Evolutionary conservation across 768 basidiomycete genomes (phyloP).

Genomic region (Russula earlei): DNA sequence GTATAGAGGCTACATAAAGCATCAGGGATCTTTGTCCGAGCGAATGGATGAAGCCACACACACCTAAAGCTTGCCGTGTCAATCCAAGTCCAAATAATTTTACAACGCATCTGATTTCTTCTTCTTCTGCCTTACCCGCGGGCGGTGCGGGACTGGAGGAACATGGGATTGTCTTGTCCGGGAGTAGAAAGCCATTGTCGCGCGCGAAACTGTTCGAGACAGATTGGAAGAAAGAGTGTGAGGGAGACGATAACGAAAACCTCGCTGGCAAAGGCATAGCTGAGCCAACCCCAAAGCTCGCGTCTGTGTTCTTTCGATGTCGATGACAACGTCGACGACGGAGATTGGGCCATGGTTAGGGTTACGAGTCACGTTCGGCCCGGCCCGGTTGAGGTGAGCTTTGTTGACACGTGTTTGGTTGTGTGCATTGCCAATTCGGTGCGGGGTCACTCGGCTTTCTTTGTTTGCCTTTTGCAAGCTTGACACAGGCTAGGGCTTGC

Average conservation of each 20-base stretch:
- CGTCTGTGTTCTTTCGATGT: constrained; percentile 18
- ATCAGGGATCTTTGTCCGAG: constrained; percentile 2
- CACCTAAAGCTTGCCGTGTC: constrained; percentile 91
- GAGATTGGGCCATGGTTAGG: background rate
- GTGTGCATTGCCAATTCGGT: too few species aligned
- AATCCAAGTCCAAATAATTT: constrained; percentile 76
- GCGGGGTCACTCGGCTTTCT: too few species aligned
- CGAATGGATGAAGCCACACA: constrained; percentile 16
- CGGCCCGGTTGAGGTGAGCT: background rate
- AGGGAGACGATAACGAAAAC: constrained; percentile 76
- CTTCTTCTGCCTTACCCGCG: constrained; percentile 21
- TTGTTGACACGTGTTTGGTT: constrained; percentile 4
- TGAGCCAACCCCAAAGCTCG: constrained; percentile 64
- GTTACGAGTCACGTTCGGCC: background rate
- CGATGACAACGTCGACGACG: background rate
- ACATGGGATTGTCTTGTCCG: constrained; percentile 59
- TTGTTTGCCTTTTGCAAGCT: too few species aligned
- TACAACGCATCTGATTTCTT: constrained; percentile 59
- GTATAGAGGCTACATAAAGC: constrained; percentile 60
- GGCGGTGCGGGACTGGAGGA: constrained; percentile 11
- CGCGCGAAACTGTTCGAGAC: constrained; percentile 81
- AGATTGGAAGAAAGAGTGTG: constrained; percentile 76
- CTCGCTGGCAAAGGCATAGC: constrained; percentile 80
- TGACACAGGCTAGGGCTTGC: background rate
- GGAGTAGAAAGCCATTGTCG: constrained; percentile 74